Evolutionary conservation across 2,329 filamentous ascomycete genomes (phyloP).

Genomic region (Chaetomiaceae sp.): DNA sequence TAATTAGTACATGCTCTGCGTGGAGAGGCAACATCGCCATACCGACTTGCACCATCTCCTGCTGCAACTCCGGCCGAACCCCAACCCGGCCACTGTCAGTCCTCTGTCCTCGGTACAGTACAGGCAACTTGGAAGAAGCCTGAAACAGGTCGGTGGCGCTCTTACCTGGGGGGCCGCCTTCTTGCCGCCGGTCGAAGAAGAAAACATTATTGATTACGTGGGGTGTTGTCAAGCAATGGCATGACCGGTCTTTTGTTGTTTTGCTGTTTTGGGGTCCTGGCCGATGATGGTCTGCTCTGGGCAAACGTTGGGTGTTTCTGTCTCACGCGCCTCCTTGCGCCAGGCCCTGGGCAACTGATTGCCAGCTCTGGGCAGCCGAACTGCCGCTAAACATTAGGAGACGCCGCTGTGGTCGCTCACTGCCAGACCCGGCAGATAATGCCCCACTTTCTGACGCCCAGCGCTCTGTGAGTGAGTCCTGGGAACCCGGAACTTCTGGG

Average conservation of each 20-base stretch:
- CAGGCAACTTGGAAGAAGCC: neutral
- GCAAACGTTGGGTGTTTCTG: too few relatives aligned
- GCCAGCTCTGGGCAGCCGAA: conserved; percentile 18
- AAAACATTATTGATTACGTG: conserved; percentile 49
- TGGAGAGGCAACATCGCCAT: conserved; percentile 32
- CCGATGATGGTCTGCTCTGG: neutral
- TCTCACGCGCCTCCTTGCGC: too few relatives aligned
- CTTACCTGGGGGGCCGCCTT: conserved; percentile 67
- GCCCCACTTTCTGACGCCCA: conserved; percentile 2
- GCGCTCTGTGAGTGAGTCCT: neutral
- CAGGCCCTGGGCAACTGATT: conserved; percentile 16
- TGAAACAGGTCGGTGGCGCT: conserved; percentile 27
- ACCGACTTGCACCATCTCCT: conserved; percentile 99
- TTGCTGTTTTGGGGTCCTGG: neutral
- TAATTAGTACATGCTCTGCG: conserved; percentile 13
- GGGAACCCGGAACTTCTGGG: neutral
- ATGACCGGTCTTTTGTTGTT: conserved; percentile 17
- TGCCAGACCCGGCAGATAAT: conserved; percentile 1
- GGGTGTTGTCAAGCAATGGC: conserved; percentile 17
- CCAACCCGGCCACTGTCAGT: conserved; percentile 15
- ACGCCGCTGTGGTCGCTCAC: neutral
- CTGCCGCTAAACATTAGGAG: neutral
- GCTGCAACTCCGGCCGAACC: too few relatives aligned
- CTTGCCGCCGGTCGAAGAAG: conserved; percentile 61
- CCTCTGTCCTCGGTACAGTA: conserved; percentile 1